Evolutionary conservation across 352 stramenopile genomes (phyloP).

Genomic region (Thraustotheca clavata): DNA sequence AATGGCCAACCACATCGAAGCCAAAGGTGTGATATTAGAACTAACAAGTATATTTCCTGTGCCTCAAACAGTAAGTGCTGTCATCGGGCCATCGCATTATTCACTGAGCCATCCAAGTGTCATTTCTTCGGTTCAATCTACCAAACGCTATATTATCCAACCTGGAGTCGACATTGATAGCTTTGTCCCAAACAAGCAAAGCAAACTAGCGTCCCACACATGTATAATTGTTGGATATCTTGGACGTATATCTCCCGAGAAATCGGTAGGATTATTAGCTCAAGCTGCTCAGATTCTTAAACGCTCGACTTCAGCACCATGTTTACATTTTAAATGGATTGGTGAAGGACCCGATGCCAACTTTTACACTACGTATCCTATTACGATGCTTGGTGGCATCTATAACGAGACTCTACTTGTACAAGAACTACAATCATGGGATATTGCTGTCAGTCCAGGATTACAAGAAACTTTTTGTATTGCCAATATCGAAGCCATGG

Average conservation of each 20-base stretch:
- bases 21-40: not conserved
- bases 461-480: constrained; percentile 42
- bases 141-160: not conserved
- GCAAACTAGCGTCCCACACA: not conserved
- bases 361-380: not conserved
- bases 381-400: not conserved
- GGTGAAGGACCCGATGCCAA: not conserved
- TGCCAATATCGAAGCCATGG: constrained; percentile 40
- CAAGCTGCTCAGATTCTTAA: not conserved
- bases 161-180: not conserved
- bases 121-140: not conserved
- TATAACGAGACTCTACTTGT: constrained; percentile 2
- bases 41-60: not conserved
- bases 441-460: not conserved
- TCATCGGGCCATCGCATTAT: not conserved
- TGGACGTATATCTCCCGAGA: not conserved
- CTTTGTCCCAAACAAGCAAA: not conserved
- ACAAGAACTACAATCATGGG: not conserved
- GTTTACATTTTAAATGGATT: not conserved
- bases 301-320: too few species aligned
- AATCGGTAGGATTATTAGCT: not conserved
- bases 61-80: not conserved
- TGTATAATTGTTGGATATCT: not conserved
- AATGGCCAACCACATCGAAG: not conserved
- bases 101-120: not conserved